phyloP scores from a whole-genome alignment of 163 green algal species.

The Chlorella variabilis region DNA sequence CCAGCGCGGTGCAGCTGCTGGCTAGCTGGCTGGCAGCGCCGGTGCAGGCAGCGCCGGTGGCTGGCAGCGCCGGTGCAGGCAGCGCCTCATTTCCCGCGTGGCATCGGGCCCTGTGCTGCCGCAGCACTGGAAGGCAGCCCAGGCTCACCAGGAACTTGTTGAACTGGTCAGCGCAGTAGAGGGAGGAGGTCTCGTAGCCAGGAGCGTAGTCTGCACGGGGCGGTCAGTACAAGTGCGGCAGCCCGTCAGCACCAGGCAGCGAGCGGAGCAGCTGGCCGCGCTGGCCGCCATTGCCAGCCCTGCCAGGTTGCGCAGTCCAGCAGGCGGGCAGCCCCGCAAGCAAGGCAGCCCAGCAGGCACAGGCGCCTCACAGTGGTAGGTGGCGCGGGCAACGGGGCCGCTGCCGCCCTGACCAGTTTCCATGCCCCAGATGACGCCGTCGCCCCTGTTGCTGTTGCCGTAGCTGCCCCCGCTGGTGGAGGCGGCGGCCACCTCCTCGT shows the following conservation, averaged over 20 bases:
- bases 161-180: conserved; percentile 38
- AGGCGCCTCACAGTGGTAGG: conserved; percentile 9
- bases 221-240: too few relatives aligned
- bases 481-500: not conserved
- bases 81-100: too few relatives aligned
- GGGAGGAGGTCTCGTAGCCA: conserved; percentile 11
- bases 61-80: too few relatives aligned
- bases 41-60: not conserved
- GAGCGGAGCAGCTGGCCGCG: not conserved
- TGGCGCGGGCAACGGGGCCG: not conserved
- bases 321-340: too few relatives aligned
- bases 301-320: too few relatives aligned
- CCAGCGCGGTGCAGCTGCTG: too few relatives aligned
- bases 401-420: not conserved
- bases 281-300: too few relatives aligned
- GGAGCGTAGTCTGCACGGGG: conserved; percentile 5
- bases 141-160: not conserved
- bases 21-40: too few relatives aligned
- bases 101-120: too few relatives aligned
- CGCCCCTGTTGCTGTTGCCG: not conserved
- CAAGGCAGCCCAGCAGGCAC: not conserved
- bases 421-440: not conserved
- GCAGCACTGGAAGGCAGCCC: too few relatives aligned
- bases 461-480: too few relatives aligned
- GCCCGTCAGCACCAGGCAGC: too few relatives aligned